These are phyloP conservation scores for Neocucurbitaria cava DNA, from an alignment of 2,329 filamentous ascomycete species.

Conservation along the genomic window DNA sequence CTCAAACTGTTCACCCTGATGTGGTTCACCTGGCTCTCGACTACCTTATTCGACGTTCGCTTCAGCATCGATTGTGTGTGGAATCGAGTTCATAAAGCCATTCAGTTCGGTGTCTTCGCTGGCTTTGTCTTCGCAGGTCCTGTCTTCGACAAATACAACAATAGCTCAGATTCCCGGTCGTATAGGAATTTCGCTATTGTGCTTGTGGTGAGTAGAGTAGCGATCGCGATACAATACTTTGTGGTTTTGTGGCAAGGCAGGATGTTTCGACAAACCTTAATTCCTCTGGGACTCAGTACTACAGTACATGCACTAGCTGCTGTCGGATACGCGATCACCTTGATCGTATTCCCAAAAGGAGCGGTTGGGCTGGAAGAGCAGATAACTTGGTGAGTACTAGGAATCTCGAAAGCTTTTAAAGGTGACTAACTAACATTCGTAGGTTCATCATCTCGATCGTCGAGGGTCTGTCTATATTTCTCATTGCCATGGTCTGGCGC, in stretches of 20 bases:
- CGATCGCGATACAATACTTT: slow-evolving; percentile 26
- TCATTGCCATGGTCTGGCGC: slow-evolving; percentile 49
- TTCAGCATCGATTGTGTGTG: slow-evolving; percentile 71
- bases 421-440: not conserved
- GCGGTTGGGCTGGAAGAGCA: slow-evolving; percentile 22
- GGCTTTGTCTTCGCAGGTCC: slow-evolving; percentile 68
- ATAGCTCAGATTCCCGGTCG: slow-evolving; percentile 15
- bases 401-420: not conserved
- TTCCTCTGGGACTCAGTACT: slow-evolving; percentile 26
- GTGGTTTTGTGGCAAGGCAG: slow-evolving; percentile 32
- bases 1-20: slow-evolving; percentile 64
- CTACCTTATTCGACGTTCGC: slow-evolving; percentile 69
- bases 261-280: slow-evolving; percentile 26
- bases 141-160: slow-evolving; percentile 37
- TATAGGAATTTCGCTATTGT: slow-evolving; percentile 27
- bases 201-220: slow-evolving; percentile 22
- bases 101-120: slow-evolving; percentile 69
- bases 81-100: slow-evolving; percentile 64
- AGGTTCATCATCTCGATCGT: slow-evolving; percentile 28
- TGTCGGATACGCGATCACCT: slow-evolving; percentile 19
- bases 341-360: slow-evolving; percentile 17
- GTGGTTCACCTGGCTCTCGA: slow-evolving; percentile 72
- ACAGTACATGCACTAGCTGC: slow-evolving; percentile 19
- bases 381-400: slow-evolving; percentile 19
- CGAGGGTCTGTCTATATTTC: slow-evolving; percentile 28